Conservation (phyloP, 2,329 filamentous ascomycete species). For the Fusarium agapanthi region DNA sequence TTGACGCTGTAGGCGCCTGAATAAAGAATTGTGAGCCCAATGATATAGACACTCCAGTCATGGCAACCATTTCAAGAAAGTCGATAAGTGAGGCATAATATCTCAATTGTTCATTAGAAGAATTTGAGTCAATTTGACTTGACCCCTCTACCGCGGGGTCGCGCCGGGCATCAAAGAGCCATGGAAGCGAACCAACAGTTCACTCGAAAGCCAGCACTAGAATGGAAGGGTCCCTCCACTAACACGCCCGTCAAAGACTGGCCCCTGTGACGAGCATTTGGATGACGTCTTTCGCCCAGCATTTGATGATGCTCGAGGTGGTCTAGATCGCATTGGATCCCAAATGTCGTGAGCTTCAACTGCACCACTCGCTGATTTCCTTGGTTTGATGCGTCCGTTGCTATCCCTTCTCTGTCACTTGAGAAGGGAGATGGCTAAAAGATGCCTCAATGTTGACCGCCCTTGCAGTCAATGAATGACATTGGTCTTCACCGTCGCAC, state of each 20-base stretch:
- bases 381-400: constrained; percentile 12
- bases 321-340: constrained; percentile 29
- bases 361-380: constrained; percentile 14
- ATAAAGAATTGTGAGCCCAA: not conserved
- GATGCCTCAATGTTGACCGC: constrained; percentile 4
- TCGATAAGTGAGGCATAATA: constrained; percentile 19
- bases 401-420: not conserved
- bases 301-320: not conserved
- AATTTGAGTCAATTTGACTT: constrained; percentile 23
- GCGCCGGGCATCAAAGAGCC: not conserved
- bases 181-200: constrained; percentile 16
- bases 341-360: not conserved
- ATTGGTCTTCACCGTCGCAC: not conserved
- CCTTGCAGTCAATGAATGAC: not conserved
- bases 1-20: constrained; percentile 12
- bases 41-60: constrained; percentile 17
- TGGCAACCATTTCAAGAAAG: not conserved
- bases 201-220: constrained; percentile 2
- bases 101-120: constrained; percentile 12
- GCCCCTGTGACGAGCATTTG: constrained; percentile 15
- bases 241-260: constrained; percentile 6
- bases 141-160: constrained; percentile 32
- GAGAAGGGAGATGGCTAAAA: not conserved
- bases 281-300: constrained; percentile 27
- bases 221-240: constrained; percentile 11